Base-by-base conservation (phyloP, 257 asterid species). In the Capsicum baccatum region DNA sequence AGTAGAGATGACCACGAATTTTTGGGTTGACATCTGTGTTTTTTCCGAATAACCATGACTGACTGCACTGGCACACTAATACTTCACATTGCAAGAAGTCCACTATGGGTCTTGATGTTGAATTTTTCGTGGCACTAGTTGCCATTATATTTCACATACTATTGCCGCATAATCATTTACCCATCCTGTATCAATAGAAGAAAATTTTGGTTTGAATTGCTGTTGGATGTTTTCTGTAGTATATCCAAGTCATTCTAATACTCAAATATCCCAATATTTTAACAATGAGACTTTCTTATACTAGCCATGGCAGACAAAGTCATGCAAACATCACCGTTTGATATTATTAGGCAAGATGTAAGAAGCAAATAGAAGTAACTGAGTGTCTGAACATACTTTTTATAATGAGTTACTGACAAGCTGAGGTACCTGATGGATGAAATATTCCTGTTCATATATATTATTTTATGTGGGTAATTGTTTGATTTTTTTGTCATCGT, bases 281-380 rank as follows among this genome's bases (percentile, higher is more conserved):
- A 76, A 57, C 62, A 76, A 13, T 54, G 63, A 14, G 7, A 74
- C 63, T 76, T 76, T 52, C 8, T 52, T 52, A 54, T 76, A 50
- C 59, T 21, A 74, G 6, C n/a, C 60, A 50, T 50, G 60, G 44
- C 14, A 74, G 81, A 50, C 42, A 3, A 74, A 76, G 26, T 52
- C 47, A 76, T 76, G 47, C 14, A 76, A 76, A 76, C 19, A 74
- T 76, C 81, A 76, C 63, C 52, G 59, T 54, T 54, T 76, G 81
- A 52, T 52, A 33, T 76, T 76, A 48, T 76, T 21, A 76, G 48
- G 63, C 26, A 76, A 76, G 64, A 50, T 21, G 44, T 74, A 19
- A 21, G 19, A 50, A 74, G 60, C 80, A 50, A 50, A 74, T 50
- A 74, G 13, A 66, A 74, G 81, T 57, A 76, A 76, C 47, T 76